Conservation (phyloP, 495 filamentous ascomycete genomes). For the Acidomyces sp. region DNA sequence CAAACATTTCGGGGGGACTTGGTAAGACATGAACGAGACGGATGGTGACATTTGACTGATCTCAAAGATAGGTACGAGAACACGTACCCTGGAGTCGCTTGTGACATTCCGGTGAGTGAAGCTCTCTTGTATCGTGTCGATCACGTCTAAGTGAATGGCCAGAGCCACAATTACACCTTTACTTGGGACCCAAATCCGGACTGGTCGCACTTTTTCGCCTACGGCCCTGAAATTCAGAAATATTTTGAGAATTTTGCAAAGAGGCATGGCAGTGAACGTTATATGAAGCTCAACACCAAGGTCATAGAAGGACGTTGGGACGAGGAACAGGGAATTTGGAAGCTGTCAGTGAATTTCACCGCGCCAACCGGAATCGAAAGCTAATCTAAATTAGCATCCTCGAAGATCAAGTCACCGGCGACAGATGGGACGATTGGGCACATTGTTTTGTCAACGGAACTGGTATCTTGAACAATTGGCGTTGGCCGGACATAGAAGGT, state of each 20-base stretch:
- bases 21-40: constrained; percentile 24
- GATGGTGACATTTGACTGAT: constrained; percentile 5
- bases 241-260: constrained; percentile 21
- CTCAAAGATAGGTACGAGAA: constrained; percentile 1
- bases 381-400: constrained; percentile 10
- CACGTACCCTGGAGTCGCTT: constrained; percentile 18
- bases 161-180: constrained; percentile 19
- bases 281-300: constrained; percentile 22
- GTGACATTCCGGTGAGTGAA: constrained; percentile 23
- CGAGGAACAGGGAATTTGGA: constrained; percentile 20
- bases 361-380: neutral
- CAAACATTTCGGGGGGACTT: constrained; percentile 53
- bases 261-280: constrained; percentile 23
- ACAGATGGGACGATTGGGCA: constrained; percentile 10
- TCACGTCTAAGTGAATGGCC: neutral
- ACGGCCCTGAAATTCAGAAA: constrained; percentile 21
- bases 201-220: constrained; percentile 24
- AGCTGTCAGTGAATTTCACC: constrained; percentile 7
- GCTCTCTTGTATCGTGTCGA: no score
- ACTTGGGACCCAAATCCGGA: constrained; percentile 25
- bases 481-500: constrained; percentile 24
- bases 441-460: constrained; percentile 24
- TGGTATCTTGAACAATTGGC: constrained; percentile 23
- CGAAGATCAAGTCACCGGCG: constrained; percentile 18
- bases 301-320: constrained; percentile 20